Base-by-base conservation (phyloP, 2,329 filamentous ascomycete genomes). In the Alternaria consortialis region DNA sequence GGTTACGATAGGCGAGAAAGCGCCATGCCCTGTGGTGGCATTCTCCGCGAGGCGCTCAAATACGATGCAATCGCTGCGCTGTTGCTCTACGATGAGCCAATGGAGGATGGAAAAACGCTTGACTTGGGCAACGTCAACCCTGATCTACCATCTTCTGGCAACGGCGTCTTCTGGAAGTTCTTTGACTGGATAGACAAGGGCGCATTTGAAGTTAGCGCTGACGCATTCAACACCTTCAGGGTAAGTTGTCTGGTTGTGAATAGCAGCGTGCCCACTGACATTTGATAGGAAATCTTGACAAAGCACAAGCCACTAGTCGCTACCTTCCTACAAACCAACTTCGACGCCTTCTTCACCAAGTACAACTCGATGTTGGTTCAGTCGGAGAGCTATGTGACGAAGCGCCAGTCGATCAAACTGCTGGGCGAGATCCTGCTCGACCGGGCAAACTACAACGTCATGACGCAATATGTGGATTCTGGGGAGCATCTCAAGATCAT, bases 131-230 rank as follows among this genome's bases (percentile, higher is more conserved):
- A 88, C 23, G 91, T 97, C 64, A 91, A 95, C 72, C 88, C 90
- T 47, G 90, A 92, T 62, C 81, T 88, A 40, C 88, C 87, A 34
- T 91, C 95, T 71, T 90, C 87, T 47, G 94, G 94, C 12, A 86
- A 88, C 44, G 94, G 94, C 3, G 88, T 97, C 2, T 97, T 99
- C 78, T 99, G 95, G 95, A 90, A 88, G 47, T 98, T 98, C 81
- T 98, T 99, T 75, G 88, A 91, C 63, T 99, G 94, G 93, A 97
- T 99, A 72, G 94, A 98, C 81, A 93, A 93, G 80, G 93, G 93
- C 70, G 94, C 91, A 31, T 99, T 99, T 74, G 95, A 99, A 82
- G 92, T 98, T 67, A 94, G 93, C 72, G 94, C 95, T 32, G 95
- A 99, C 83, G 94, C 95, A 1, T 99, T 99, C 79, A 97, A 94